Evolutionary conservation across 305 asterid genomes (phyloP).

Genomic region (Solanum hybrid): DNA sequence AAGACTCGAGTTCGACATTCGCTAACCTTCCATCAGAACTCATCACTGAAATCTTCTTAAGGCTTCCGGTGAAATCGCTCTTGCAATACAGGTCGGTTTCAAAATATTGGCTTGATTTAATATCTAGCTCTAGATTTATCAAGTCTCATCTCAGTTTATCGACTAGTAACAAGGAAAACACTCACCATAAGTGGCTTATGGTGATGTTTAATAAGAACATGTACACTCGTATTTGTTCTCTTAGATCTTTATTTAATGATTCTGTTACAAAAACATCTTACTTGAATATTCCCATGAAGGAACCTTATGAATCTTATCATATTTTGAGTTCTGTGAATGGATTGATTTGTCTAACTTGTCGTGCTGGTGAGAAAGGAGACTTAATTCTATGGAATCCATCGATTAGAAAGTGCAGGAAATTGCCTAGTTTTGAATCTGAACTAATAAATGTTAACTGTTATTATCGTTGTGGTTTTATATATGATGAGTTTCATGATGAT

Average conservation of each 20-base stretch:
- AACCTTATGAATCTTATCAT: too few relatives aligned
- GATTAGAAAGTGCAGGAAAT: neutral
- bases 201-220: neutral
- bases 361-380: neutral
- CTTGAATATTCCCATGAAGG: constrained; percentile 22
- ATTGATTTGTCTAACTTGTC: neutral
- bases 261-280: neutral
- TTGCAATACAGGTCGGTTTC: constrained; percentile 20
- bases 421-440: too few relatives aligned
- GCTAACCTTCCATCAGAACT: neutral
- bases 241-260: constrained; percentile 18
- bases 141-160: neutral
- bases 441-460: too few relatives aligned
- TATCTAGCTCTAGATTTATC: constrained; percentile 25
- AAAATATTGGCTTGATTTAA: too few relatives aligned
- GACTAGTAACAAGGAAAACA: neutral
- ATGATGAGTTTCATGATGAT: too few relatives aligned
- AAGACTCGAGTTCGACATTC: neutral
- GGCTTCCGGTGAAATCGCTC: neutral
- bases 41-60: neutral
- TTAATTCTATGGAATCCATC: neutral
- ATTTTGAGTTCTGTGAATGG: neutral
- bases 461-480: too few relatives aligned
- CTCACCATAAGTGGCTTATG: neutral
- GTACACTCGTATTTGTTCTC: neutral